Conservation (phyloP, 2,329 filamentous ascomycete species). For the Aspergillus clavatus region DNA sequence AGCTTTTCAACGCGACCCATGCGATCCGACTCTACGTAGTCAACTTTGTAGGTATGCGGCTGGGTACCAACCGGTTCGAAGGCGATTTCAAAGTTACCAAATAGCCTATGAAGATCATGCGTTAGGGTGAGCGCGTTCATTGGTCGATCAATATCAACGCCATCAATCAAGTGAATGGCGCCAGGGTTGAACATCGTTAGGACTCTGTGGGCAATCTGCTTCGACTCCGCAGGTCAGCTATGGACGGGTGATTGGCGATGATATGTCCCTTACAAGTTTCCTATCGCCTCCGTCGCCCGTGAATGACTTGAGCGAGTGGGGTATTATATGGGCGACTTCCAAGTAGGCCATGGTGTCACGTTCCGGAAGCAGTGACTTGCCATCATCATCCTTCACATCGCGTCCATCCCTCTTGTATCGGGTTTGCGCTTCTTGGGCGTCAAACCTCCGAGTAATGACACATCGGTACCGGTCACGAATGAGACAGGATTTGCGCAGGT, state of each 20-base stretch:
- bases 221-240: no score
- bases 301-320: slow-evolving; percentile 19
- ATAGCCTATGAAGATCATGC: slow-evolving; percentile 12
- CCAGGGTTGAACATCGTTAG: slow-evolving; percentile 18
- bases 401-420: slow-evolving; percentile 5
- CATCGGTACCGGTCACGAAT: slow-evolving; percentile 14
- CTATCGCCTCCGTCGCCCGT: no score
- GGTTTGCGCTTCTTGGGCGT: slow-evolving; percentile 3
- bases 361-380: slow-evolving; percentile 12
- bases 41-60: slow-evolving; percentile 16
- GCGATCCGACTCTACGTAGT: slow-evolving; percentile 13
- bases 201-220: slow-evolving; percentile 13
- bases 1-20: slow-evolving; percentile 17
- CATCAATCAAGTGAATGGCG: slow-evolving; percentile 11
- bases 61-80: slow-evolving; percentile 13
- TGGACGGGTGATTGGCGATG: no score
- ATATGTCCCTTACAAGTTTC: no score
- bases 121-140: slow-evolving; percentile 18
- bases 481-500: slow-evolving; percentile 10
- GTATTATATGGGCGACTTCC: slow-evolving; percentile 21
- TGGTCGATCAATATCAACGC: slow-evolving; percentile 16
- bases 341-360: slow-evolving; percentile 13
- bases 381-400: slow-evolving; percentile 18
- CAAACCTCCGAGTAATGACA: slow-evolving; percentile 14
- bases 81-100: slow-evolving; percentile 18